Evolutionary conservation across 352 stramenopile species (phyloP), one percentile per base, ranked within the genome.

Genomic region (Phytopythium aichiense): DNA sequence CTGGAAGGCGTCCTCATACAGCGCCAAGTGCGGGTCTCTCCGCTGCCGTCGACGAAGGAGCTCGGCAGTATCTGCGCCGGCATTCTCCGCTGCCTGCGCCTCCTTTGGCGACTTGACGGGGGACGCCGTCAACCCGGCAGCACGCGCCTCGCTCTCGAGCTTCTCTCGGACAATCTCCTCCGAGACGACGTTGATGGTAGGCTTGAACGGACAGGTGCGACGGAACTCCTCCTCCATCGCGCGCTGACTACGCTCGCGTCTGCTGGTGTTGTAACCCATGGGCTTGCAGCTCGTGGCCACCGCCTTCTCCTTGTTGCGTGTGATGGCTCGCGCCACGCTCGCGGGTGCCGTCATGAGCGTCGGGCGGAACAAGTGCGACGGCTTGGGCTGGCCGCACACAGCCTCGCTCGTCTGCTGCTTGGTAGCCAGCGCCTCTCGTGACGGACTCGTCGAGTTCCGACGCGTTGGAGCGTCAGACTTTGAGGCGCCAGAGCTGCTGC

Each of bases 141-240:
- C 61, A 9, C 66, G 64, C 15, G 69, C 72, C 20, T 84, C 77
- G 50, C 64, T 74, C 50, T 87, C 74, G 16, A 83, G 59, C 46
- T 87, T 88, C 43, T 94, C 82, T 4, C 77, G 81, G 22, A 94
- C 74, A 45, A 94, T 89, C 42, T 91, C 84, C 58, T 80, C 69
- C 6, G 82, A 92, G 2, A 87, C 67, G 7, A 66, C 69, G 52
- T 91, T 94, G 61, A 94, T 89, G 63, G 77, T 88, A 6, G 84
- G 84, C 12, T 71, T 73, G 56, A 94, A 94, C 31, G 84, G 80
- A 58, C 77, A 91, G 0, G 73, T 80, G 67, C 84, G 66, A 9
- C 73, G 58, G 59, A 91, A 94, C 50, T 88, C 71, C 9, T 89
- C 74, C 56, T 91, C 77, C 43, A 89, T 76, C 0, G 77, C 75